Conservation (phyloP, 2,329 filamentous ascomycete species). For the Verticillium dahliae region DNA sequence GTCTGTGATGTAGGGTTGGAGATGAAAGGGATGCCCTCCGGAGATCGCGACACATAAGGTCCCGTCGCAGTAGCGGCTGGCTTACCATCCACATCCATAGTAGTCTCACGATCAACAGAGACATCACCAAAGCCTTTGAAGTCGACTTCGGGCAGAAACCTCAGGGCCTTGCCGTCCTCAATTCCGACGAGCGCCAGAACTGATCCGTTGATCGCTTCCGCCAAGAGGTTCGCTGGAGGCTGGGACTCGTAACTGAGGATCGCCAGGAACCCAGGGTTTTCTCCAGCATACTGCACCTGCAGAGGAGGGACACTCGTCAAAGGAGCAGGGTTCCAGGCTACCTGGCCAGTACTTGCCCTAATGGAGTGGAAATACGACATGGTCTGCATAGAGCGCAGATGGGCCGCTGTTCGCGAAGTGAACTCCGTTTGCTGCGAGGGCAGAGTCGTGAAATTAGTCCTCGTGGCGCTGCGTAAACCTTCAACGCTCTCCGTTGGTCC, state of each 20-base stretch:
- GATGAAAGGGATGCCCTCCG: constrained; percentile 57
- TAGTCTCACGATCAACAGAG: constrained; percentile 9
- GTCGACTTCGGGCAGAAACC: constrained; percentile 17
- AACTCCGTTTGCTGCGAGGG: constrained; percentile 54
- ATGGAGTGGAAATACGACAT: constrained; percentile 68
- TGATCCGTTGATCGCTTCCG: constrained; percentile 63
- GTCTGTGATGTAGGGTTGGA: constrained; percentile 43
- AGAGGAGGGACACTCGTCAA: constrained; percentile 53
- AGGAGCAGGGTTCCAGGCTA: constrained; percentile 46
- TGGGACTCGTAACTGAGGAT: constrained; percentile 64
- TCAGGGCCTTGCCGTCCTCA: constrained; percentile 45
- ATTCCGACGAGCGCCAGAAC: constrained; percentile 60
- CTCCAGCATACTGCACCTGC: constrained; percentile 52
- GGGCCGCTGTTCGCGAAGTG: constrained; percentile 52
- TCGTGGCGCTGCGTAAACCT: constrained; percentile 38
- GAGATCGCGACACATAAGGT: constrained; percentile 24
- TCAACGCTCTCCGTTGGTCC: constrained; percentile 53
- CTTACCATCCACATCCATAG: constrained; percentile 11
- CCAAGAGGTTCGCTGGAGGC: constrained; percentile 49
- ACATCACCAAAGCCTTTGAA: constrained; percentile 1
- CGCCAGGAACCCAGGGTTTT: constrained; percentile 49
- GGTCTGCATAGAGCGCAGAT: constrained; percentile 68
- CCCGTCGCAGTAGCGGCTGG: constrained; percentile 12
- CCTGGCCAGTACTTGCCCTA: constrained; percentile 10
- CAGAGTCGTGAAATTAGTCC: constrained; percentile 40